Evolutionary conservation across 2,329 filamentous ascomycete species (phyloP).

Genomic region (Huntiella savannae): DNA sequence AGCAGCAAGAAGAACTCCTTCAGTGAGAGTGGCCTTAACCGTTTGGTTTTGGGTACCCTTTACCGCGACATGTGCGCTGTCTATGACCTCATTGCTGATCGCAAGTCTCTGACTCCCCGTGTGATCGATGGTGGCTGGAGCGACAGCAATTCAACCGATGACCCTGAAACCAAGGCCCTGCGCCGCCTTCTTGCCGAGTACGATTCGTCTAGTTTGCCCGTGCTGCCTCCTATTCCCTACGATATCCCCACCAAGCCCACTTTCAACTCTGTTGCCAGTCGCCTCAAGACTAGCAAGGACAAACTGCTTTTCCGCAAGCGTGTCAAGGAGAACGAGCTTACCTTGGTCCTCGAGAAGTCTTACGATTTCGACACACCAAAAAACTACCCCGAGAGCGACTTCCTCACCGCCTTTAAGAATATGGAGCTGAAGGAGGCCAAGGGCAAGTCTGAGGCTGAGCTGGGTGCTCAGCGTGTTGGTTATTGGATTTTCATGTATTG

Average conservation of each 20-base stretch:
- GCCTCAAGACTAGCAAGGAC: slow-evolving; percentile 52
- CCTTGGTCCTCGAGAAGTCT: slow-evolving; percentile 56
- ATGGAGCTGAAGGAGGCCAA: slow-evolving; percentile 52
- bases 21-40: slow-evolving; percentile 69
- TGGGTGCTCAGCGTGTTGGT: slow-evolving; percentile 52
- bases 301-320: slow-evolving; percentile 53
- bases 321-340: slow-evolving; percentile 61
- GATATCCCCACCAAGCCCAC: slow-evolving; percentile 64
- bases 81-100: slow-evolving; percentile 78
- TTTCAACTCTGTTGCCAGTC: slow-evolving; percentile 44
- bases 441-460: slow-evolving; percentile 43
- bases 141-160: slow-evolving; percentile 30
- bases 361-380: slow-evolving; percentile 54
- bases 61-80: slow-evolving; percentile 74
- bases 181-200: slow-evolving; percentile 71
- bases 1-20: slow-evolving; percentile 83
- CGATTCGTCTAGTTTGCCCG: slow-evolving; percentile 72
- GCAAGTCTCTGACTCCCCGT: slow-evolving; percentile 57
- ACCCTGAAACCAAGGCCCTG: slow-evolving; percentile 49
- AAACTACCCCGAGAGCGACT: slow-evolving; percentile 21
- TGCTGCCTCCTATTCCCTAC: slow-evolving; percentile 79
- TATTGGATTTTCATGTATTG: slow-evolving; percentile 71
- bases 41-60: slow-evolving; percentile 59
- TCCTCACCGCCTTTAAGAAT: slow-evolving; percentile 49
- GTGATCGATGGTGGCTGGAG: slow-evolving; percentile 34